Evolutionary conservation across 768 basidiomycete genomes (phyloP).

Genomic region (Agrocybe chaxingu): DNA sequence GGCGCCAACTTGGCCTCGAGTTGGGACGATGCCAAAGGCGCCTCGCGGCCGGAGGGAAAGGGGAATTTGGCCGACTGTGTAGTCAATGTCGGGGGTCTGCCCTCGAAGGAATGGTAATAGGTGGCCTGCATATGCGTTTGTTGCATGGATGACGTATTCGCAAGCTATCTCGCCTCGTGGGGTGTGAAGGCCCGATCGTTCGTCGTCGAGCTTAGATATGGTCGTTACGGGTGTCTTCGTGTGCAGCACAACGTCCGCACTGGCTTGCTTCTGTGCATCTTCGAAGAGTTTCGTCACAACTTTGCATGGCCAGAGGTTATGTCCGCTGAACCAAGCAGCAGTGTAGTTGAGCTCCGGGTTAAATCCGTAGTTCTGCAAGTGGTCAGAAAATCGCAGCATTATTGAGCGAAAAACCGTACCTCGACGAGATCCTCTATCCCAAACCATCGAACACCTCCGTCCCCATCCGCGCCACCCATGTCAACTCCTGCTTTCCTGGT

Average conservation of each 20-base stretch:
- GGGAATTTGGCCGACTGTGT: background rate
- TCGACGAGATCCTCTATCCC: conserved; percentile 40
- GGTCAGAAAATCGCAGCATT: background rate
- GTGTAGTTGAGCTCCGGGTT: conserved; percentile 46
- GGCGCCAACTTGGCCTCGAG: conserved; percentile 65
- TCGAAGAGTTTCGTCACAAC: conserved; percentile 65
- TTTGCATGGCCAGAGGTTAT: conserved; percentile 81
- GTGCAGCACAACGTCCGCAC: conserved; percentile 52
- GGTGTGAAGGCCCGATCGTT: conserved; percentile 55
- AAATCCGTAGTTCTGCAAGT: conserved; percentile 24
- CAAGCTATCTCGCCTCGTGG: conserved; percentile 63
- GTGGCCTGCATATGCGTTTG: conserved; percentile 79
- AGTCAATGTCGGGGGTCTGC: background rate
- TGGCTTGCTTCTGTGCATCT: conserved; percentile 28
- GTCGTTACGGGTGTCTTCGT: conserved; percentile 70
- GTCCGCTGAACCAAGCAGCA: conserved; percentile 45
- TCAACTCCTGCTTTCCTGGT: conserved; percentile 52
- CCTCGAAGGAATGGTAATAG: conserved; percentile 54
- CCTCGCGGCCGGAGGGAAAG: conserved; percentile 2
- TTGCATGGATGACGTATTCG: conserved; percentile 75
- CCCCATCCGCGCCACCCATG: conserved; percentile 19
- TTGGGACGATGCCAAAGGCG: conserved; percentile 50
- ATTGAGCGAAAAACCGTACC: conserved; percentile 27
- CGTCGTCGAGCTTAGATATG: conserved; percentile 22
- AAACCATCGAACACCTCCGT: conserved; percentile 40